Evolutionary conservation across 169 alveolate genomes (phyloP).

Genomic region (Babesia gibsoni): DNA sequence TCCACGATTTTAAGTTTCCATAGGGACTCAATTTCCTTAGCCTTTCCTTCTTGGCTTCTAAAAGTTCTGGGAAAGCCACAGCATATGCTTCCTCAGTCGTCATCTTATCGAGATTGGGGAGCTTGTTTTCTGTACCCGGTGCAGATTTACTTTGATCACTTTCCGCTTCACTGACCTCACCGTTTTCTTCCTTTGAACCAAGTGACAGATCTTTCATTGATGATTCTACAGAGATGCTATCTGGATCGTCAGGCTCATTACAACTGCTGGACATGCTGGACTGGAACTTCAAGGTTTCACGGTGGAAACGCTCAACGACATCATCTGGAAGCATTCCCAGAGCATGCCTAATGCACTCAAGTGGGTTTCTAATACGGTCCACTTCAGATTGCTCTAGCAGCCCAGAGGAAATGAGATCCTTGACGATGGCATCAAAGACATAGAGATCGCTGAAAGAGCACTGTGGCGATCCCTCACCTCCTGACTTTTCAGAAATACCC

Average conservation of each 20-base stretch:
- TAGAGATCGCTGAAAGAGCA: constrained; percentile 41
- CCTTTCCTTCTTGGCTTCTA: constrained; percentile 76
- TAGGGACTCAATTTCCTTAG: constrained; percentile 79
- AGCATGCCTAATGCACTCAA: constrained; percentile 62
- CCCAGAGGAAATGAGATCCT: constrained; percentile 46
- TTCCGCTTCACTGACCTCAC: not conserved
- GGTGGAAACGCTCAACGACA: constrained; percentile 46
- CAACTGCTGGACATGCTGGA: constrained; percentile 8
- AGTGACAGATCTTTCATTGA: constrained; percentile 22
- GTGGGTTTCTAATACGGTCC: constrained; percentile 50
- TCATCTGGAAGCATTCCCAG: constrained; percentile 63
- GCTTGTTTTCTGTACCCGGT: constrained; percentile 11
- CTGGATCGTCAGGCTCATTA: not conserved
- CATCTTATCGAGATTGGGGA: constrained; percentile 55
- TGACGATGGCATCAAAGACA: constrained; percentile 59
- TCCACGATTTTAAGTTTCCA: constrained; percentile 83
- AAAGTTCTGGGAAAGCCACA: constrained; percentile 73
- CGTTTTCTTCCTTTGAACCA: constrained; percentile 9
- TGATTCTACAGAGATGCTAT: constrained; percentile 21
- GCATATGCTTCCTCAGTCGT: constrained; percentile 54
- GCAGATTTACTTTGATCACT: not conserved
- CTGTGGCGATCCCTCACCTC: not conserved
- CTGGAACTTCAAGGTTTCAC: not conserved
- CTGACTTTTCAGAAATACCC: not conserved
- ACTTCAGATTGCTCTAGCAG: constrained; percentile 41